These are phyloP conservation scores for Claviceps capensis DNA, from an alignment of 2,329 filamentous ascomycete genomes.

Conservation along the genomic window DNA sequence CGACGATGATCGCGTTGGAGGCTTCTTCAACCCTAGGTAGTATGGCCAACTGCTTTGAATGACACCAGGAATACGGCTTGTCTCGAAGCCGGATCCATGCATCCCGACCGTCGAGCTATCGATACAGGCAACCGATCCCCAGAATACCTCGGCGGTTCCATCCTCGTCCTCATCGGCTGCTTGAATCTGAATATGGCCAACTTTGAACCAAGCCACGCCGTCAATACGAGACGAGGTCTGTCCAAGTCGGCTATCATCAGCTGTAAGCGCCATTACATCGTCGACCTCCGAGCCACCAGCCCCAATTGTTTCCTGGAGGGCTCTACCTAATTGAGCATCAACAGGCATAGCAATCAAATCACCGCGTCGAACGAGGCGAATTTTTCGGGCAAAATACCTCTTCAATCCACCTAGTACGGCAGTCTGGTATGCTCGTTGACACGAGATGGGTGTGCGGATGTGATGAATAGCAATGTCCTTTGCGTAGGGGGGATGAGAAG, in stretches of 20 bases:
- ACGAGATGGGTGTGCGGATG: conserved; percentile 77
- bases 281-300: conserved; percentile 55
- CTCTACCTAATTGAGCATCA: conserved; percentile 70
- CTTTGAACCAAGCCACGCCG: conserved; percentile 82
- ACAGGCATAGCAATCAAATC: conserved; percentile 83
- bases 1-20: conserved; percentile 32
- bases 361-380: conserved; percentile 70
- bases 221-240: conserved; percentile 26
- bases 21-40: conserved; percentile 66
- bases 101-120: conserved; percentile 80
- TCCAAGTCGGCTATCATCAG: conserved; percentile 16
- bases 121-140: conserved; percentile 77
- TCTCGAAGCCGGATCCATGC: conserved; percentile 80
- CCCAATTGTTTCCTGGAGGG: conserved; percentile 57
- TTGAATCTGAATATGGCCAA: conserved; percentile 55
- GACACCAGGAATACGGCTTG: conserved; percentile 63
- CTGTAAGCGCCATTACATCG: conserved; percentile 47
- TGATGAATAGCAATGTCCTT: conserved; percentile 78
- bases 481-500: conserved; percentile 43
- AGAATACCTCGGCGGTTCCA: conserved; percentile 52
- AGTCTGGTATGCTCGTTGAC: conserved; percentile 72
- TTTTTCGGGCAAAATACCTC: conserved; percentile 71
- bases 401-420: conserved; percentile 79
- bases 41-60: conserved; percentile 75
- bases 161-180: conserved; percentile 42